phyloP scores from a whole-genome alignment of 331 rosid species.

The Saraca asoca region DNA sequence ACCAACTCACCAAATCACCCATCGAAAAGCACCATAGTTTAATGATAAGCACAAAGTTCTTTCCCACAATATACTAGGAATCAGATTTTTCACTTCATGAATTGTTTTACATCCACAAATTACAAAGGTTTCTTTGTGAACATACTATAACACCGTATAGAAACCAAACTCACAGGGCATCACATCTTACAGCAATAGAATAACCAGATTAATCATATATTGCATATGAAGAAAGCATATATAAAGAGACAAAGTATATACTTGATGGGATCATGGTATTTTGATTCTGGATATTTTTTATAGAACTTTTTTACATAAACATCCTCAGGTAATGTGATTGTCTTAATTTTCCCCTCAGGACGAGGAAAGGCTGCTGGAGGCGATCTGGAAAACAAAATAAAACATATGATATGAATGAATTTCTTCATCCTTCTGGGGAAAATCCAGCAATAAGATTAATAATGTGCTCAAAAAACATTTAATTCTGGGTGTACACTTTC shows the following conservation, averaged over 20 bases:
- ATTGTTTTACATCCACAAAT: background rate
- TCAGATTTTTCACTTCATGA: background rate
- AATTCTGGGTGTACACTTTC: background rate
- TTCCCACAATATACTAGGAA: slow-evolving; percentile 1
- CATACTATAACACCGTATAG: background rate
- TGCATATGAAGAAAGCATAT: slow-evolving; percentile 13
- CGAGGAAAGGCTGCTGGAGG: slow-evolving; percentile 86
- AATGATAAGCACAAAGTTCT: slow-evolving; percentile 7
- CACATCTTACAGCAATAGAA: slow-evolving; percentile 16
- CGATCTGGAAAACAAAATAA: slow-evolving; percentile 52
- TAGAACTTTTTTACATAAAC: slow-evolving; percentile 67
- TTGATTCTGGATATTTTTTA: slow-evolving; percentile 72
- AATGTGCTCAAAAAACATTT: background rate
- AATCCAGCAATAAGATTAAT: background rate
- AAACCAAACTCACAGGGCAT: slow-evolving; percentile 28
- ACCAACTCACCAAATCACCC: too few species aligned
- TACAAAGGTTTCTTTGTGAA: slow-evolving; percentile 13
- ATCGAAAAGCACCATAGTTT: slow-evolving; percentile 8
- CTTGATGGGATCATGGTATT: slow-evolving; percentile 69
- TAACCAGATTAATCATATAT: slow-evolving; percentile 2
- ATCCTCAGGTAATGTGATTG: slow-evolving; percentile 85
- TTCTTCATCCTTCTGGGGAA: background rate
- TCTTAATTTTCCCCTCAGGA: slow-evolving; percentile 55
- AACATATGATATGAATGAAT: slow-evolving; percentile 15
- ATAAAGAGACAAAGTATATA: slow-evolving; percentile 38